phyloP scores from a whole-genome alignment of 1,139 yeast species.

The Zhuliangozyma blackwelliae region DNA sequence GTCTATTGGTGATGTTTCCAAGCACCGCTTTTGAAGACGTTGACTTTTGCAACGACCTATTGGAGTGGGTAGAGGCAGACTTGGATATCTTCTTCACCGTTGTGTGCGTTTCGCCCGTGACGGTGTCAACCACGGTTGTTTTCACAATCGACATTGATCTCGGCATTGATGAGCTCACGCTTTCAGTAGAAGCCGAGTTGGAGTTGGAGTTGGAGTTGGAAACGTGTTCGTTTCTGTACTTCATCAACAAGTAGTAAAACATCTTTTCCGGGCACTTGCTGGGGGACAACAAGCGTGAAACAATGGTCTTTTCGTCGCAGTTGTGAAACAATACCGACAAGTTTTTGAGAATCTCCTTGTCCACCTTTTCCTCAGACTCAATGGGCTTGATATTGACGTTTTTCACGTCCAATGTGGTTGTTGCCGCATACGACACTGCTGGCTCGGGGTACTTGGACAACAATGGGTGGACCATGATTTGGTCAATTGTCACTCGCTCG shows the following conservation, averaged over 20 bases:
- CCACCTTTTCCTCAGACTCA: conserved; percentile 55
- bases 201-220: conserved; percentile 16
- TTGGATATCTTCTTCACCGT: conserved; percentile 18
- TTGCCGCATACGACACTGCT: conserved; percentile 13
- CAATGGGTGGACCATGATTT: conserved; percentile 75
- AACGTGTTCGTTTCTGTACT: conserved; percentile 77
- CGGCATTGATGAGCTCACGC: conserved; percentile 26
- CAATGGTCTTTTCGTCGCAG: conserved; percentile 57
- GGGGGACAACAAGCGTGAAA: conserved; percentile 54
- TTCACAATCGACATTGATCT: conserved; percentile 46
- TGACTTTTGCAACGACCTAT: conserved; percentile 12
- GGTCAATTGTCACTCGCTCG: conserved; percentile 69
- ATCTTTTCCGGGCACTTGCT: conserved; percentile 80
- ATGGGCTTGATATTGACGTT: conserved; percentile 45
- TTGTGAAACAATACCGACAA: conserved; percentile 91
- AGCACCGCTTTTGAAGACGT: conserved; percentile 15
- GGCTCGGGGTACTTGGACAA: conserved; percentile 63
- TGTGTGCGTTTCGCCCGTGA: conserved; percentile 24
- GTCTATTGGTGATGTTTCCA: conserved; percentile 29
- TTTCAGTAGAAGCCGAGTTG: conserved; percentile 8
- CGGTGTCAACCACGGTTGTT: conserved; percentile 33
- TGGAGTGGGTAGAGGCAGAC: conserved; percentile 20
- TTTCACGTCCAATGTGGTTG: conserved; percentile 19
- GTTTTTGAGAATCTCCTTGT: conserved; percentile 77
- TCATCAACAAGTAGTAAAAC: conserved; percentile 76